These are phyloP conservation scores for Schizophyllum commune DNA, from an alignment of 1,284 basidiomycete genomes.

Conservation along the genomic window DNA sequence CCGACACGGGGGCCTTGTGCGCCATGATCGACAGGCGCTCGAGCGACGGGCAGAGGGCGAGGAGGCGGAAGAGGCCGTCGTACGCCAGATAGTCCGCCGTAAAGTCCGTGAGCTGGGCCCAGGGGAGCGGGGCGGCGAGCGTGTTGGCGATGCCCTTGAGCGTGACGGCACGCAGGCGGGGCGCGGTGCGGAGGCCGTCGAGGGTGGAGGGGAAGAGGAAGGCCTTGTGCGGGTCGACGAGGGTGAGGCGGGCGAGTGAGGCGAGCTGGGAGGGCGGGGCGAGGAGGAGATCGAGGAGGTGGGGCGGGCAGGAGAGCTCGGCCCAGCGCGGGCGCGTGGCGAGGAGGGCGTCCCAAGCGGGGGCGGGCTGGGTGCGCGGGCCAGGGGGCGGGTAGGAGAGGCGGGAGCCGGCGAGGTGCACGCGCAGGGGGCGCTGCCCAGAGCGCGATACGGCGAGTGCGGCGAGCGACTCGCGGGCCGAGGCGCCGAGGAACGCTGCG, in stretches of 20 bases:
- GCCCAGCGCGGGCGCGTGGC: not conserved
- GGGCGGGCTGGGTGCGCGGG: no score
- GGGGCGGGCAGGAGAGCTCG: not conserved
- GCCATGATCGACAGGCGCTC: not conserved
- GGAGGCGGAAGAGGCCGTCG: not conserved
- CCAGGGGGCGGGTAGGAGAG: not conserved
- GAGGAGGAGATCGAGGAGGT: not conserved
- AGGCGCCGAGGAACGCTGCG: not conserved
- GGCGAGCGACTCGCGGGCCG: not conserved
- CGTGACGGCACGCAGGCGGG: conserved; percentile 1
- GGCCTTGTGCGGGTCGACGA: not conserved
- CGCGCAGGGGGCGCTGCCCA: not conserved
- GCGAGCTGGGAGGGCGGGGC: not conserved
- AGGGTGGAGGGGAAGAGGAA: not conserved
- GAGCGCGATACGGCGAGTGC: not conserved
- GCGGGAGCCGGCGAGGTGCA: not conserved
- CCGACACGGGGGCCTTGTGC: not conserved
- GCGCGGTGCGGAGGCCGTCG: not conserved
- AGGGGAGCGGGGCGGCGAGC: conserved; percentile 5
- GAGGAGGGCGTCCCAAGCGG: not conserved
- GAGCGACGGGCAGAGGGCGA: not conserved
- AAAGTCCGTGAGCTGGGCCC: not conserved
- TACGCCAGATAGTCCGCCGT: not conserved
- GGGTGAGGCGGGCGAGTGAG: not conserved
- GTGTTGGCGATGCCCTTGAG: conserved; percentile 8